phyloP scores from a whole-genome alignment of 2,329 filamentous ascomycete species.

The Paradendryphiella salina region DNA sequence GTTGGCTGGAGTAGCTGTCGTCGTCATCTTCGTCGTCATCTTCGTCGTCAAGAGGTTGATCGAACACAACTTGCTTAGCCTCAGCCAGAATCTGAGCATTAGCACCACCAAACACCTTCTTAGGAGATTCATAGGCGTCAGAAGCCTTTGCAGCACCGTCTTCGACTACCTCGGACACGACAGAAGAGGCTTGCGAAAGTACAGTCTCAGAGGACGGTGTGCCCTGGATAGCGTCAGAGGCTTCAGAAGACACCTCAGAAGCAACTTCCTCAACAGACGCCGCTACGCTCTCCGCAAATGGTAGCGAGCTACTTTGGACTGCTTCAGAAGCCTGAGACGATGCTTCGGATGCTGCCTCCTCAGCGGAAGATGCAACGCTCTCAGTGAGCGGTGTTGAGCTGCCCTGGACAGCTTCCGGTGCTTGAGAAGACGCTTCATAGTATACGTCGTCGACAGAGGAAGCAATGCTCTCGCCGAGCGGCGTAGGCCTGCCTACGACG shows the following conservation, averaged over 20 bases:
- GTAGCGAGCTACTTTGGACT: conserved; percentile 35
- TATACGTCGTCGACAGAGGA: conserved; percentile 46
- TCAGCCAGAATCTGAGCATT: conserved; percentile 57
- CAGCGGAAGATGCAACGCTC: conserved; percentile 44
- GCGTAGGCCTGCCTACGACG: conserved; percentile 39
- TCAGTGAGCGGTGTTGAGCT: conserved; percentile 37
- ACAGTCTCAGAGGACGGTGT: conserved; percentile 21
- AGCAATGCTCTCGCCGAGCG: conserved; percentile 39
- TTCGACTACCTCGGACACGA: conserved; percentile 26
- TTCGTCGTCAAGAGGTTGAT: conserved; percentile 56
- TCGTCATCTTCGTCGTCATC: conserved; percentile 54
- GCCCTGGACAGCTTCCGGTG: conserved; percentile 38
- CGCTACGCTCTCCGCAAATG: conserved; percentile 38
- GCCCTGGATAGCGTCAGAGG: conserved; percentile 31
- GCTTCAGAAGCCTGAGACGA: conserved; percentile 36
- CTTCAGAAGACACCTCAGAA: conserved; percentile 35
- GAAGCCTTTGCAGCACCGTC: conserved; percentile 29
- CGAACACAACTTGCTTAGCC: conserved; percentile 52
- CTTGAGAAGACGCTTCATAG: conserved; percentile 37
- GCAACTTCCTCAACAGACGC: conserved; percentile 46
- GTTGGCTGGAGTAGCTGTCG: conserved; percentile 54
- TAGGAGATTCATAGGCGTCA: conserved; percentile 40
- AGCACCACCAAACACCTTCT: conserved; percentile 59
- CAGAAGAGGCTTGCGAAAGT: conserved; percentile 33
- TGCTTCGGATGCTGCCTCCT: conserved; percentile 43